Base-by-base conservation (phyloP, 2,329 filamentous ascomycete genomes). In the Teratosphaeriaceae sp. region DNA sequence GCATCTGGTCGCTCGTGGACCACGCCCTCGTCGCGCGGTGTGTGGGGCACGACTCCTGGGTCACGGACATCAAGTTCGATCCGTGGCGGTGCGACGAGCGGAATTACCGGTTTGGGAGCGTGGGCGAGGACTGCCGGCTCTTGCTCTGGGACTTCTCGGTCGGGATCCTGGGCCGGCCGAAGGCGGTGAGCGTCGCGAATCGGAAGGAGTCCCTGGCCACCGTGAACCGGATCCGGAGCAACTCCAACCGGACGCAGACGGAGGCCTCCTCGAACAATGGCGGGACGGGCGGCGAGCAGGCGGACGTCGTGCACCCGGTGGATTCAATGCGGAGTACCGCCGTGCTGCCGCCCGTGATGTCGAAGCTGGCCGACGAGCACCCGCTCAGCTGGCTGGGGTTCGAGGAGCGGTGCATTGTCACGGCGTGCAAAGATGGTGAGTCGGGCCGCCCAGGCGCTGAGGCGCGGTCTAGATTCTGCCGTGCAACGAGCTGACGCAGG, bases 91-190 rank as follows among this genome's bases (percentile, higher is more conserved):
- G 92, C 59, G 92, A 98, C 59, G 88, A 94, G 61, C 80, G 85
- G 55, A 97, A 88, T 56, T 98, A 98, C 66, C 80, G 92, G 1
- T 95, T 98, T 57, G 92, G 92, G 22, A 95, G 88, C 57, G 90
- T 98, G 1, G 92, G 90, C 12, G 90, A 97, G 61, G 92, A 98
- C 62, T 87, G 89, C 56, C 77, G 88, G 44, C 71, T 98, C 15
- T 79, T 95, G 46, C 71, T 98, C 11, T 98, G 92, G 92, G 92
- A 98, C 69, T 98, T 98, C 63, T 95, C 84, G 52, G 88, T 95
- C 31, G 88, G 88, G 55, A 97, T 97, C 90, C 74, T 98, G 56
- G 86, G 94, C 65, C 78, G 89, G 47, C 90, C 92, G 16, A 90
- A 90, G 67, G 83, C 79, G 26, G 49, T 55, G 35, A 77, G 73